Evolutionary conservation across 176 grass and related monocot species (phyloP).

Genomic region (Ensete ventricosum): DNA sequence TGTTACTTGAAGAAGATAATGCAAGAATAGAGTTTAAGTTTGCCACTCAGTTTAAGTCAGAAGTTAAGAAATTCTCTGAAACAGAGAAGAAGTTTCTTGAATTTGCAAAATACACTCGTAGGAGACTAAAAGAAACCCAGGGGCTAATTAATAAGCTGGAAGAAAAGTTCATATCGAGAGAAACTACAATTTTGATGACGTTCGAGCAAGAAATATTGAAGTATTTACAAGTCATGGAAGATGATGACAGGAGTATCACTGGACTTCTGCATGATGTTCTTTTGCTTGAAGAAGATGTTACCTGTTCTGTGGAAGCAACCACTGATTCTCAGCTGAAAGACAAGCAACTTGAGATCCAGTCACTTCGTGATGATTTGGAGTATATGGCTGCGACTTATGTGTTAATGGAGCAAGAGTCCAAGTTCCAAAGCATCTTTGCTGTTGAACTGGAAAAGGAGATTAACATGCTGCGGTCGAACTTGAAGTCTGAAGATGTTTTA

Average conservation of each 20-base stretch:
- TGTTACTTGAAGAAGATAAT: constrained; percentile 44
- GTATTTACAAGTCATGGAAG: constrained; percentile 46
- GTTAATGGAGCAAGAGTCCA: constrained; percentile 42
- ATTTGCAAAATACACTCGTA: constrained; percentile 33
- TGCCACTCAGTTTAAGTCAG: constrained; percentile 28
- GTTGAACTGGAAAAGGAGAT: constrained; percentile 38
- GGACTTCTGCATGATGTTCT: constrained; percentile 33
- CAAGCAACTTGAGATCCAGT: constrained; percentile 40
- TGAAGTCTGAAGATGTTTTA: constrained; percentile 32
- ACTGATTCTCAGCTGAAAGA: constrained; percentile 31
- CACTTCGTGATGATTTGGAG: constrained; percentile 33
- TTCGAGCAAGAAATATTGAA: constrained; percentile 53
- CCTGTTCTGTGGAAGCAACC: constrained; percentile 30
- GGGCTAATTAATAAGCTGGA: constrained; percentile 18
- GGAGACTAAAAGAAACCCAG: constrained; percentile 15
- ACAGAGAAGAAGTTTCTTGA: constrained; percentile 34
- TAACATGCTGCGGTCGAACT: constrained; percentile 13
- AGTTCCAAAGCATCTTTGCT: constrained; percentile 36
- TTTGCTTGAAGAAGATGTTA: constrained; percentile 38
- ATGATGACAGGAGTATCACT: constrained; percentile 47
- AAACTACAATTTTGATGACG: constrained; percentile 32
- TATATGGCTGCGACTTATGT: constrained; percentile 34
- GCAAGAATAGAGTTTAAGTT: constrained; percentile 30
- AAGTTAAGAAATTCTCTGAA: constrained; percentile 26
- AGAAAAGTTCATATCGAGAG: constrained; percentile 33